Evolutionary conservation across 108 stramenopile species (phyloP), one percentile per base, ranked within the genome.

Genomic region (Mediolabrus comicus): DNA sequence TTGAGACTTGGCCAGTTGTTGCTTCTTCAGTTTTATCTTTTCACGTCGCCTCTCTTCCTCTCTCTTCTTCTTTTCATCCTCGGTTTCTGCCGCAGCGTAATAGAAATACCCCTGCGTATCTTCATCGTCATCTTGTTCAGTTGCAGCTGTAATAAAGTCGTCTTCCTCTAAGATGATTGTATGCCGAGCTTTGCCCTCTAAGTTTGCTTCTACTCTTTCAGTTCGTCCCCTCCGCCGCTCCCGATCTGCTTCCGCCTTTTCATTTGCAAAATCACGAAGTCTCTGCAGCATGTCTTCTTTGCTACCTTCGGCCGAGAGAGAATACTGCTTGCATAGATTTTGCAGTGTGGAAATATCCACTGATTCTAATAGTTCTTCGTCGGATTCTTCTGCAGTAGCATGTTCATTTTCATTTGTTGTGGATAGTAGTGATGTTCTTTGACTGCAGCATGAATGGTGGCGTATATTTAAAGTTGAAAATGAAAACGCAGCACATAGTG

Each of bases 201-300:
- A 38, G 43, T 39, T 65, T 38, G 74, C 61, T 75, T 94, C 87
- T 0, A 91, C 85, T 41, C 83, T 57, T 57, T 74, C 63, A 25
- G 65, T 71, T 49, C 85, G 74, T 14, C 74, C 75, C 31, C 60
- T 34, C 13, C 75, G 53, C 46, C 85, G 74, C 32, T 76, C 54
- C 13, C 53, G 55, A 39, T 91, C 90, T 26, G 54, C 24, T 69
- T 85, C 84, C 10, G 77, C 79, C 59, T 90, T 82, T 54, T 74
- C 29, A 8, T 79, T 33, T 14, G 90, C 90, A 69, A 62, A 83
- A 4, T 68, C 64, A 34, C 94, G 86, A 3, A 95, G 62, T 3
- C 86, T 71, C n/a, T 67, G 30, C 13, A 95, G 67, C 59, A 95
- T 46, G 19, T 84, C 80, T 19, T 51, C 27, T 62, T 95, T 95